These are phyloP conservation scores for Amyloporia xantha DNA, from an alignment of 768 basidiomycete genomes.

Conservation along the genomic window DNA sequence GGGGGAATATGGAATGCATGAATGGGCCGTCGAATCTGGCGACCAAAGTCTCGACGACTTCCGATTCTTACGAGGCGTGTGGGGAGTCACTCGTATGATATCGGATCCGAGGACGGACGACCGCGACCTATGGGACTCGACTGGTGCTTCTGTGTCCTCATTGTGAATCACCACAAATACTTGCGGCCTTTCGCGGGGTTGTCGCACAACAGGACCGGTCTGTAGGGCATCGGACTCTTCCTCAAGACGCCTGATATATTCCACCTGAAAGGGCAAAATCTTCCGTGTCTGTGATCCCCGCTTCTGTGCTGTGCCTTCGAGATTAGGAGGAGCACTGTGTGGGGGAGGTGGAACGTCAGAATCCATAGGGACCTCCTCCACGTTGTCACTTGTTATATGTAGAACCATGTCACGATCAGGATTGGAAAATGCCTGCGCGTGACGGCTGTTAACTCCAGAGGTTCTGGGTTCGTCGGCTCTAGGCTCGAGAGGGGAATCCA, in stretches of 20 bases:
- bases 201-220: conserved; percentile 3
- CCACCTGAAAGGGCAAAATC: conserved; percentile 20
- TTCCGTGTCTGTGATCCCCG: conserved; percentile 3
- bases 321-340: conserved; percentile 1
- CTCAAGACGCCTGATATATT: conserved; percentile 17
- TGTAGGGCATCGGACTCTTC: conserved; percentile 5
- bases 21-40: conserved; percentile 4
- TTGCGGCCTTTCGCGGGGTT: conserved; percentile 7
- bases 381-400: background rate
- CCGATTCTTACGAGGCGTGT: background rate
- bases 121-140: background rate
- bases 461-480: background rate
- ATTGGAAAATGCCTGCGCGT: background rate
- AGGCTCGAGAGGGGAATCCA: background rate
- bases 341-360: background rate
- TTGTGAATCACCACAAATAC: conserved; percentile 9
- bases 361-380: background rate
- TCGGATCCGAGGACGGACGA: conserved; percentile 24
- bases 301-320: background rate
- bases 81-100: conserved; percentile 20
- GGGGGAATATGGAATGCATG: background rate
- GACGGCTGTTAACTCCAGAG: background rate
- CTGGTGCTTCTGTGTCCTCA: conserved; percentile 1
- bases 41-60: conserved; percentile 8
- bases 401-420: background rate